Conservation (phyloP, 345 rosid species). For the Brassica juncea region DNA sequence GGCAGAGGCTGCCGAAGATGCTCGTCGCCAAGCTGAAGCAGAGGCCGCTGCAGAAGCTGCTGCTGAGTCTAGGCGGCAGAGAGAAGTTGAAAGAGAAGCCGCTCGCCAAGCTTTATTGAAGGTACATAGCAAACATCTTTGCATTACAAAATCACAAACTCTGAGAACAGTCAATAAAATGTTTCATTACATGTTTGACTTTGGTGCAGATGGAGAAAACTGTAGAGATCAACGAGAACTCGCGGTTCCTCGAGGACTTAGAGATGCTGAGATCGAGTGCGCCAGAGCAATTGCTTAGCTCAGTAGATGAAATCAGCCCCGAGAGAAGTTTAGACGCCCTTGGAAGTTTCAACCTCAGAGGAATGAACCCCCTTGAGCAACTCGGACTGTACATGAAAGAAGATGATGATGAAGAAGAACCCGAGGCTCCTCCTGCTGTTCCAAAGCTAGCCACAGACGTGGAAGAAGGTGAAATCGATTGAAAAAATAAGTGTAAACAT, state of each 20-base stretch:
- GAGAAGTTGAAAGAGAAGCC: constrained; percentile 91
- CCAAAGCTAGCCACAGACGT: constrained; percentile 40
- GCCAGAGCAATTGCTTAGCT: constrained; percentile 63
- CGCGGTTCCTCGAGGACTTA: constrained; percentile 78
- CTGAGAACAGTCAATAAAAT: background rate
- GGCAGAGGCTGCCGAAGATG: constrained; percentile 90
- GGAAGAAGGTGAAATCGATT: constrained; percentile 91
- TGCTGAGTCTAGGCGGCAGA: constrained; percentile 74
- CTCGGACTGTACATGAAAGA: constrained; percentile 88
- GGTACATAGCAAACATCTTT: constrained; percentile 46
- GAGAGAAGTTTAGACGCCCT: constrained; percentile 52
- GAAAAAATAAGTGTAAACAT: constrained; percentile 23
- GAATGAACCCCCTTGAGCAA: constrained; percentile 85
- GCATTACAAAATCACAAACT: constrained; percentile 3
- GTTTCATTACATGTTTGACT: background rate
- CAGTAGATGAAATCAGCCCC: constrained; percentile 64
- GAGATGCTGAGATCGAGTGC: constrained; percentile 81
- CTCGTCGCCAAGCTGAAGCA: constrained; percentile 79
- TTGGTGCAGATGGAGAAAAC: constrained; percentile 87
- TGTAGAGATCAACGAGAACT: constrained; percentile 88
- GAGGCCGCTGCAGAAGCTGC: constrained; percentile 94
- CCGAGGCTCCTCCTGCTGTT: constrained; percentile 45
- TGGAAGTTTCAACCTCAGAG: constrained; percentile 76
- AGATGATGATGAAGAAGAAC: constrained; percentile 75
- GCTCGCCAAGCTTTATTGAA: constrained; percentile 82